phyloP scores from a whole-genome alignment of 2,329 filamentous ascomycete genomes.

The Ceratocystiopsis brevicomis region DNA sequence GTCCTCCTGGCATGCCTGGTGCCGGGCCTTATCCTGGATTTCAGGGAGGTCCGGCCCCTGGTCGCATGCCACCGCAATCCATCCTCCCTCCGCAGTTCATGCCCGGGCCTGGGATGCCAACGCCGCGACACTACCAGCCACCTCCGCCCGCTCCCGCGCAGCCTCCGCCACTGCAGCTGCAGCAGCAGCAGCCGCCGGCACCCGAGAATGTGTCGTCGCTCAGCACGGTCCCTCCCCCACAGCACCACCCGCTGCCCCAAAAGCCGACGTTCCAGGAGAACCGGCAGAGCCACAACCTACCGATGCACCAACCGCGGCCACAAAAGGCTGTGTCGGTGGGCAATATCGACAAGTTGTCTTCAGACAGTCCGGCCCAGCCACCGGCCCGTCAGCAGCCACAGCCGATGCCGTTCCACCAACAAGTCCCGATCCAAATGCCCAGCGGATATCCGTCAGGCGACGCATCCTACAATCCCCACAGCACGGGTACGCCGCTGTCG shows the following conservation, averaged over 20 bases:
- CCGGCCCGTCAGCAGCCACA: slow-evolving; percentile 1
- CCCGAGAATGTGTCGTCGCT: slow-evolving; percentile 19
- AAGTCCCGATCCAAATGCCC: slow-evolving; percentile 60
- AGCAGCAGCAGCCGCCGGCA: neutral
- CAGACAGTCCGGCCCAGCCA: slow-evolving; percentile 7
- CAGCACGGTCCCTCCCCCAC: slow-evolving; percentile 35
- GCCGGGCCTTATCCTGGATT: neutral
- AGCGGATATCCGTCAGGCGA: slow-evolving; percentile 28
- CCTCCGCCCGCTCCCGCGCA: neutral
- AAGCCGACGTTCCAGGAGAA: slow-evolving; percentile 40
- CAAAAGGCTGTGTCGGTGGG: slow-evolving; percentile 89
- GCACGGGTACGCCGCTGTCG: slow-evolving; percentile 63
- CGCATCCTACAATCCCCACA: slow-evolving; percentile 50
- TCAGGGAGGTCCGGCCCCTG: neutral
- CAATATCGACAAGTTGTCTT: slow-evolving; percentile 71
- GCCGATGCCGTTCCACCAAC: slow-evolving; percentile 56
- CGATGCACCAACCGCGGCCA: slow-evolving; percentile 88
- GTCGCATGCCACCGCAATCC: neutral
- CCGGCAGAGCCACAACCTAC: slow-evolving; percentile 28
- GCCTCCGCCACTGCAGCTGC: neutral
- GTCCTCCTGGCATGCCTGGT: neutral
- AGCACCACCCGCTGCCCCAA: slow-evolving; percentile 38
- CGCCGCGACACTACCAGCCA: too few relatives aligned
- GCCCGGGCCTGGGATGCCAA: too few relatives aligned
- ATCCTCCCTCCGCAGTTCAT: too few relatives aligned